These are phyloP conservation scores for Dendrobium nobile DNA, from an alignment of 106 monocot genomes.

Conservation along the genomic window DNA sequence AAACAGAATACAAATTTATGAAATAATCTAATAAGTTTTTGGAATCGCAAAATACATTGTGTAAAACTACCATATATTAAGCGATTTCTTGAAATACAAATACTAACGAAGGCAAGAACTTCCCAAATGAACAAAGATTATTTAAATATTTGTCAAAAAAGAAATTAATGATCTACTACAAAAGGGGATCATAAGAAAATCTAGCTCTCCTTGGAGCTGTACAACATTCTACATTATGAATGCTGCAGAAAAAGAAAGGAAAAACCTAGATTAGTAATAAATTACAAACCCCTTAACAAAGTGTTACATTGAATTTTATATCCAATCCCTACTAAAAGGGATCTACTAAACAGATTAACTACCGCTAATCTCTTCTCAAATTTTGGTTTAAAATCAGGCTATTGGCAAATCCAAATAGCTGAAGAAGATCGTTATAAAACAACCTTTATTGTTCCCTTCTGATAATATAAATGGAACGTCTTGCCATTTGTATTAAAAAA, in stretches of 20 bases:
- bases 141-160: background rate
- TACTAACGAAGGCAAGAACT: background rate
- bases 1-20: background rate
- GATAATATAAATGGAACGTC: background rate
- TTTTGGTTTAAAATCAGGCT: background rate
- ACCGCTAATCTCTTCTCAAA: background rate
- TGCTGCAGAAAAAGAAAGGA: background rate
- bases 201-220: background rate
- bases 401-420: background rate
- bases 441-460: background rate
- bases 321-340: background rate
- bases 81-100: background rate
- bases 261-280: background rate
- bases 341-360: background rate
- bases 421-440: background rate
- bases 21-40: background rate
- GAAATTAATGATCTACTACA: background rate
- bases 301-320: background rate
- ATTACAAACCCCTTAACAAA: background rate
- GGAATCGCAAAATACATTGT: background rate
- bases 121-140: background rate
- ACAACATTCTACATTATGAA: background rate
- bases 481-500: background rate
- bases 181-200: background rate
- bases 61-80: background rate